These are phyloP conservation scores for Globisporangium spiculum DNA, from an alignment of 352 stramenopile species.

Conservation along the genomic window DNA sequence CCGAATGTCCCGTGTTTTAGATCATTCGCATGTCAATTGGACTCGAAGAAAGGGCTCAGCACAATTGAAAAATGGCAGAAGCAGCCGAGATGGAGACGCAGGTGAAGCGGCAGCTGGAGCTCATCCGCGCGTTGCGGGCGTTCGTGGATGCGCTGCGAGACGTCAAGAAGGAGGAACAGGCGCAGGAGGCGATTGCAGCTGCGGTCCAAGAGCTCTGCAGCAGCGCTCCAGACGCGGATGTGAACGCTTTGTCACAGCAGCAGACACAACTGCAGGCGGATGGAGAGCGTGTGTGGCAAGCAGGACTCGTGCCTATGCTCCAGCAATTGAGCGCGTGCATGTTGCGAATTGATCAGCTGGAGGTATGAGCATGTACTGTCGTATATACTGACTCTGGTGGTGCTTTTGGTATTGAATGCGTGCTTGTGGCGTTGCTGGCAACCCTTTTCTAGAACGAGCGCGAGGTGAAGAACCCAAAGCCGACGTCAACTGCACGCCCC, in stretches of 20 bases:
- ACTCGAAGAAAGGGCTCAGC: not conserved
- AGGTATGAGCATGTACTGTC: not conserved
- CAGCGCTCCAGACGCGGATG: not conserved
- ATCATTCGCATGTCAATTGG: not conserved
- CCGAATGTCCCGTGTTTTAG: conserved; percentile 12
- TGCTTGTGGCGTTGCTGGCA: not conserved
- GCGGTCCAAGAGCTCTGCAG: conserved; percentile 38
- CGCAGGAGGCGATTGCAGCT: conserved; percentile 20
- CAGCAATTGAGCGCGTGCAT: conserved; percentile 46
- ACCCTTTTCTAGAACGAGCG: not conserved
- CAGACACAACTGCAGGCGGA: not conserved
- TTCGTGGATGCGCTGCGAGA: conserved; percentile 73
- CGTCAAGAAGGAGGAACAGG: conserved; percentile 31
- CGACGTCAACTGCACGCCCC: conserved; percentile 17
- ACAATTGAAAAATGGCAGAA: conserved; percentile 6
- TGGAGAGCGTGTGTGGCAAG: conserved; percentile 26
- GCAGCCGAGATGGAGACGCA: conserved; percentile 22
- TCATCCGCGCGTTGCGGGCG: conserved; percentile 49
- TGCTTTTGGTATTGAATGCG: not conserved
- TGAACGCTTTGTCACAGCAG: not conserved
- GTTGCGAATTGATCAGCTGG: conserved; percentile 18
- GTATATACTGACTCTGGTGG: not conserved
- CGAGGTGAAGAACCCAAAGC: conserved; percentile 11
- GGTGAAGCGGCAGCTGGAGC: conserved; percentile 43
- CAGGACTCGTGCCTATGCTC: conserved; percentile 38